phyloP scores from a whole-genome alignment of 1,139 yeast genomes.

The Geotrichum cucujoidarum region DNA sequence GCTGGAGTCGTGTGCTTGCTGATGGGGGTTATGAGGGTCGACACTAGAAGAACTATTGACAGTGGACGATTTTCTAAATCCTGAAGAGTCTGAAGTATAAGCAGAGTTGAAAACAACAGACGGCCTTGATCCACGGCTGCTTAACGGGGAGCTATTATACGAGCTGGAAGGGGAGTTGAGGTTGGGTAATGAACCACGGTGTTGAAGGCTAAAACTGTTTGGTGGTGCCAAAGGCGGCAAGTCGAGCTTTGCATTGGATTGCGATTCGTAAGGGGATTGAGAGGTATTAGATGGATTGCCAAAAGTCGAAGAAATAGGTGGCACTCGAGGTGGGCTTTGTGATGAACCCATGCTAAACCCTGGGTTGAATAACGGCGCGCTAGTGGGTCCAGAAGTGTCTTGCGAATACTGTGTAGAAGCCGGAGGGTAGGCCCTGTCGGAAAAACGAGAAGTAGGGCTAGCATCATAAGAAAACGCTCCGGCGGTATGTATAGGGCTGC shows the following conservation, averaged over 20 bases:
- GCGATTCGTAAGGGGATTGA: neutral
- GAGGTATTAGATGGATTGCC: constrained; percentile 15
- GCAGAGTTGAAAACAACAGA: constrained; percentile 31
- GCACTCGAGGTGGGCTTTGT: too few species aligned
- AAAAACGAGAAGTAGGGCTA: too few species aligned
- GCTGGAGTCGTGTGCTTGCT: constrained; percentile 12
- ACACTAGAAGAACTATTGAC: constrained; percentile 23
- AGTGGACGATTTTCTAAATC: constrained; percentile 30
- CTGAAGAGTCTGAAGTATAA: constrained; percentile 32
- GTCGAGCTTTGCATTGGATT: neutral
- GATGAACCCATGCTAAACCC: too few species aligned
- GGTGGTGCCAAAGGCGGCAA: constrained; percentile 2
- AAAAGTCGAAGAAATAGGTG: too few species aligned
- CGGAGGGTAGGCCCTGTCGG: too few species aligned
- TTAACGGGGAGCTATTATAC: constrained; percentile 9
- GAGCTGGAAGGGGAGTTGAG: constrained; percentile 48
- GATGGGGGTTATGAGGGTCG: constrained; percentile 28
- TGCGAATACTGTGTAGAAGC: too few species aligned
- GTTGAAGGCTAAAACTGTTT: constrained; percentile 10
- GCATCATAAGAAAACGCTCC: too few species aligned
- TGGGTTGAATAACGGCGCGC: too few species aligned
- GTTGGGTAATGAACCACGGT: constrained; percentile 12
- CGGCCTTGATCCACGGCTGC: constrained; percentile 19
- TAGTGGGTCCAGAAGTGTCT: too few species aligned
- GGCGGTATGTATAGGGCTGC: too few species aligned